These are phyloP conservation scores for Acephala macrosclerotiorum DNA, from an alignment of 2,329 filamentous ascomycete genomes.

Conservation along the genomic window DNA sequence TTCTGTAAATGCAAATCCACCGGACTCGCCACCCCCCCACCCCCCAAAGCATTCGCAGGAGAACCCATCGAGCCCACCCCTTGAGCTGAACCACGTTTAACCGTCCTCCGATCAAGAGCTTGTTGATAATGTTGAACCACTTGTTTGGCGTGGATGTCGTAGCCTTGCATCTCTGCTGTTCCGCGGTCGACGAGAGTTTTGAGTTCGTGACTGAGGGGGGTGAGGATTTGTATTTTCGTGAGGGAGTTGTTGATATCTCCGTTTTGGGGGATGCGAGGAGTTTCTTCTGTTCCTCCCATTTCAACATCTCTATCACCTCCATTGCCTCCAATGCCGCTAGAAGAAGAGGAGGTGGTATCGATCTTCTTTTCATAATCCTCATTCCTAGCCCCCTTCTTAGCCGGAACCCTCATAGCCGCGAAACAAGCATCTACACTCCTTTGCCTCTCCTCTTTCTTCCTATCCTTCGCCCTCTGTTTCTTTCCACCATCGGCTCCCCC, in stretches of 20 bases:
- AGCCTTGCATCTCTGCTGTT: slow-evolving; percentile 29
- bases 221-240: slow-evolving; percentile 15
- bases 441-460: slow-evolving; percentile 9
- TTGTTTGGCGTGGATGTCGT: slow-evolving; percentile 32
- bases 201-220: slow-evolving; percentile 21
- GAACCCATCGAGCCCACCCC: neutral
- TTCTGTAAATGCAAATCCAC: neutral
- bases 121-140: slow-evolving; percentile 20
- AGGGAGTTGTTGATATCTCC: slow-evolving; percentile 13
- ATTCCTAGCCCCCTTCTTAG: slow-evolving; percentile 36
- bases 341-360: neutral
- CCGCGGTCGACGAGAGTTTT: slow-evolving; percentile 26
- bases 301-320: slow-evolving; percentile 25
- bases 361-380: slow-evolving; percentile 17
- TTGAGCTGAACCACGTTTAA: neutral
- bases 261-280: neutral
- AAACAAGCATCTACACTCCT: slow-evolving; percentile 52
- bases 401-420: slow-evolving; percentile 45
- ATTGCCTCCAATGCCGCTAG: neutral
- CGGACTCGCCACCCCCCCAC: neutral
- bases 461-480: no score
- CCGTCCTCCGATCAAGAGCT: slow-evolving; percentile 17
- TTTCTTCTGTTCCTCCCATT: slow-evolving; percentile 19
- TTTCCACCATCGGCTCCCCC: no score
- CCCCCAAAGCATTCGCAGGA: neutral